phyloP scores from a whole-genome alignment of 1,284 basidiomycete species.

The Ustanciosporium gigantosporum region DNA sequence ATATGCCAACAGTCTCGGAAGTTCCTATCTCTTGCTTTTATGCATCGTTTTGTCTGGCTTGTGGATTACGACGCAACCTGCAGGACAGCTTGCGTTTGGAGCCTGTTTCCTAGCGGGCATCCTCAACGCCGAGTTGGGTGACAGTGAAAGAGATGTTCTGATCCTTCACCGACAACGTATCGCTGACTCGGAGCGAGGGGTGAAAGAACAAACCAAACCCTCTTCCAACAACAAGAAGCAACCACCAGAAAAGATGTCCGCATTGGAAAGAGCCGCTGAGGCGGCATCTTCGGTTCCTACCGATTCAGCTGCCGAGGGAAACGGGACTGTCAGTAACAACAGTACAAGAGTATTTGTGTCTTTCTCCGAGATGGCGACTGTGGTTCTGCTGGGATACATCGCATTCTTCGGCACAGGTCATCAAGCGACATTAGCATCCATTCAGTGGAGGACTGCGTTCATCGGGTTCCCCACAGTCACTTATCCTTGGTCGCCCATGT shows the following conservation, averaged over 20 bases:
- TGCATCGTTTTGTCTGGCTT: slow-evolving; percentile 69
- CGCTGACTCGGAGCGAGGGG: background rate
- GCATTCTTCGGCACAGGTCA: slow-evolving; percentile 88
- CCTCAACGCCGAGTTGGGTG: slow-evolving; percentile 45
- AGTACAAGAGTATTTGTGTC: background rate
- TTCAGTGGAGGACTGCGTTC: slow-evolving; percentile 96
- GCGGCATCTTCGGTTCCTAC: background rate
- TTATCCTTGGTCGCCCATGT: slow-evolving; percentile 76
- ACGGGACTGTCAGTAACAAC: background rate
- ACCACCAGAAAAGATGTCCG: background rate
- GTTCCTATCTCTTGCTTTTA: slow-evolving; percentile 82
- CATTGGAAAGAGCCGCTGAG: background rate
- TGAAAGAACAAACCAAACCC: background rate
- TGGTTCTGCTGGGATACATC: slow-evolving; percentile 61
- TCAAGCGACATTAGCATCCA: slow-evolving; percentile 81
- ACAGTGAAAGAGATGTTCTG: slow-evolving; percentile 43
- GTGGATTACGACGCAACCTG: slow-evolving; percentile 75
- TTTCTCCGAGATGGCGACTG: slow-evolving; percentile 18
- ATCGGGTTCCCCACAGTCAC: slow-evolving; percentile 67
- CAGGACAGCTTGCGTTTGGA: slow-evolving; percentile 77
- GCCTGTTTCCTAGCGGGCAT: slow-evolving; percentile 67
- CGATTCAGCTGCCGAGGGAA: background rate
- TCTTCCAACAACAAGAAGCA: background rate
- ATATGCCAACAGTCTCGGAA: slow-evolving; percentile 86
- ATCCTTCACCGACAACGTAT: slow-evolving; percentile 17